Base-by-base conservation (phyloP, 2,329 filamentous ascomycete species). In the Sporothrix inflata region DNA sequence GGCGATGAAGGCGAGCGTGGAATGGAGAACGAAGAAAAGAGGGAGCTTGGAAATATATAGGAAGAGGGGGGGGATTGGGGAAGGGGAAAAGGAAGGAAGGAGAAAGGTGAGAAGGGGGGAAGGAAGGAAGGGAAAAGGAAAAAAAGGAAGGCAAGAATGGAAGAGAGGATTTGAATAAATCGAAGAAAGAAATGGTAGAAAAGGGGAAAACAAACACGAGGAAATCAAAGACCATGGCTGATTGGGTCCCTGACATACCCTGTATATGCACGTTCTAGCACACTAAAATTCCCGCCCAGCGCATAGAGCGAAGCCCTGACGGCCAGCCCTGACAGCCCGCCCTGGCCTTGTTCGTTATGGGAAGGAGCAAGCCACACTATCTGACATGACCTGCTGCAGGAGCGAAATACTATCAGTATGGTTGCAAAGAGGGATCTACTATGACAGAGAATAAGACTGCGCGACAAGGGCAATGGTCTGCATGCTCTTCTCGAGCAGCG, bases 291-390 rank as follows among this genome's bases (percentile, higher is more conserved):
- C 5, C 11, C 8, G 34, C 11, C 34, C 38, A 27, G 38, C 38
- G 34, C 57, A 63, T 21, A 42, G n/a, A n/a, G n/a, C n/a, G n/a
- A n/a, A 63, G 57, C n/a, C 57, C 34, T 63, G 57, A 42, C 34
- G 53, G 19, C 34, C 9, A 63, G 34, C 34, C 57, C 34, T 63
- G 57, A 12, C 21, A 42, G 21, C 34, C 34, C 6, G 38, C 38
- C n/a, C 24, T 9, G 16, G 53, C 27, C 53, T 57, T 57, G 27
- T 57, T 53, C 49, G 30, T 7, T 24, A 42, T 14, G 57, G 34
- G 60, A 19, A 65, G 60, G 60, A 65, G 38, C 55, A 16, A 60
- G 30, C 19, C 30, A 11, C 19, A 38, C 1, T 4, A 16, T 60
- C 30, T 21, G 19, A 40, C 38, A 42, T 63, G n/a, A 27, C 60